A percentile compares a stretch with the other conserved stretches of the same genome.
These are phyloP conservation scores for Saksenaea vasiformis DNA, from an alignment of 371 early-diverging fungal species.

Conservation along the genomic window DNA sequence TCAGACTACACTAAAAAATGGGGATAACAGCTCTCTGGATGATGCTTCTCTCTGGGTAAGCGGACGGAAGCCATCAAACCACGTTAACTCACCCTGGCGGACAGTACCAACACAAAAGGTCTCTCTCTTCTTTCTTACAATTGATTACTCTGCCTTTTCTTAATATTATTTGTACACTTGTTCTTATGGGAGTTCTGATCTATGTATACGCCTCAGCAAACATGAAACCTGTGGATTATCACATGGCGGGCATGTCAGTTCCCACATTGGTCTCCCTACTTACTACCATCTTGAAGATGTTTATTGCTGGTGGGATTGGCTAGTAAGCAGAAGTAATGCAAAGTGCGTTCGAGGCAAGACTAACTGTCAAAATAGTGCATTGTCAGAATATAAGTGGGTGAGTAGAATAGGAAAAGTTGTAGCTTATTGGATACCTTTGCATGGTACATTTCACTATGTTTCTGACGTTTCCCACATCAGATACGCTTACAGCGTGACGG, in stretches of 20 bases:
- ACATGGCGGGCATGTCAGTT: slow-evolving; percentile 13
- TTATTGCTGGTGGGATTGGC: slow-evolving; percentile 15
- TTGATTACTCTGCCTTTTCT: slow-evolving; percentile 8
- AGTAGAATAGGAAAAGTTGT: not conserved
- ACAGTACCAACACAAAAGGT: not conserved
- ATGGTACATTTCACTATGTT: too few species aligned
- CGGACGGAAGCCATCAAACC: not conserved
- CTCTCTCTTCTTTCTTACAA: not conserved
- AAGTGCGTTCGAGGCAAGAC: not conserved
- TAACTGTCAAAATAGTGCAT: slow-evolving; percentile 8
- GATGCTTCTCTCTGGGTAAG: not conserved
- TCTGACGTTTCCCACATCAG: too few species aligned
- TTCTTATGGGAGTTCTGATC: slow-evolving; percentile 16
- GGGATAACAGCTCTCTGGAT: not conserved
- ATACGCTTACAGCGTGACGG: slow-evolving; percentile 14
- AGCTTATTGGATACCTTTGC: not conserved
- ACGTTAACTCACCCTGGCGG: not conserved
- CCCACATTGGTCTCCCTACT: slow-evolving; percentile 15
- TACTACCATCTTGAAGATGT: slow-evolving; percentile 17
- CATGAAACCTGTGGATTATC: not conserved
- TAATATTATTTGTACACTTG: slow-evolving; percentile 5
- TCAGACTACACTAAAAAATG: not conserved
- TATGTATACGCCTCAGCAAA: slow-evolving; percentile 9
- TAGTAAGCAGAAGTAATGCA: slow-evolving; percentile 6
- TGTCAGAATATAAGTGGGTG: slow-evolving; percentile 25